These are phyloP conservation scores for Moricandia moricandioides DNA, from an alignment of 345 rosid genomes.

Conservation along the genomic window DNA sequence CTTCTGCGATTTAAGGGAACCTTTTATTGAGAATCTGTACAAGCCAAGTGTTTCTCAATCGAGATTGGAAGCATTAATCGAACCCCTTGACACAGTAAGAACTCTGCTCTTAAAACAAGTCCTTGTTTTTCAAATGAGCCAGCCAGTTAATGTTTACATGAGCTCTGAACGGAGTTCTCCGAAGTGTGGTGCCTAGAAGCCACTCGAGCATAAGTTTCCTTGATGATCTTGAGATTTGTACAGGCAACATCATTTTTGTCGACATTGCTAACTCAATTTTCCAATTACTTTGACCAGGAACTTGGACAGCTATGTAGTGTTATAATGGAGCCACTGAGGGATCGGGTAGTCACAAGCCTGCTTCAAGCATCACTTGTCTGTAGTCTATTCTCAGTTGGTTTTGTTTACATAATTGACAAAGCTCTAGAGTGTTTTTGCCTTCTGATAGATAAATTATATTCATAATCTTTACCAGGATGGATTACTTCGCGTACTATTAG, in stretches of 20 bases:
- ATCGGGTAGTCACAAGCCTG: conserved; percentile 86
- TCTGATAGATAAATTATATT: not conserved
- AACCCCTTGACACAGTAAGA: conserved; percentile 77
- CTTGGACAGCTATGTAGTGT: conserved; percentile 77
- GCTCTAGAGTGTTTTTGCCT: conserved; percentile 19
- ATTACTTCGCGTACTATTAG: conserved; percentile 75
- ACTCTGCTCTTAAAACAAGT: conserved; percentile 9
- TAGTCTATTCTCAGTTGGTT: conserved; percentile 26
- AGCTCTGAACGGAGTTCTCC: not conserved
- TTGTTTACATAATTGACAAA: not conserved
- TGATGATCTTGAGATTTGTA: not conserved
- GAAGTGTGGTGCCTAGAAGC: conserved; percentile 15
- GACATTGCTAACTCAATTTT: conserved; percentile 22
- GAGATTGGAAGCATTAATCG: conserved; percentile 77
- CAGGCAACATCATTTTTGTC: not conserved
- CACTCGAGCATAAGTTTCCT: not conserved
- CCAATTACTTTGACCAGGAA: conserved; percentile 50
- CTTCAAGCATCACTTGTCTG: conserved; percentile 92
- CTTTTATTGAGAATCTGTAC: conserved; percentile 77
- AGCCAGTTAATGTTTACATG: conserved; percentile 6
- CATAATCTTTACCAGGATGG: conserved; percentile 62
- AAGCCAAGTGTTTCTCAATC: conserved; percentile 72
- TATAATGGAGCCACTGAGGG: conserved; percentile 87
- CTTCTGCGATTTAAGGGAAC: conserved; percentile 88
- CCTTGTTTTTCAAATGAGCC: not conserved